Evolutionary conservation across 441 rosid genomes (phyloP).

Genomic region (Raphanus hybrid): DNA sequence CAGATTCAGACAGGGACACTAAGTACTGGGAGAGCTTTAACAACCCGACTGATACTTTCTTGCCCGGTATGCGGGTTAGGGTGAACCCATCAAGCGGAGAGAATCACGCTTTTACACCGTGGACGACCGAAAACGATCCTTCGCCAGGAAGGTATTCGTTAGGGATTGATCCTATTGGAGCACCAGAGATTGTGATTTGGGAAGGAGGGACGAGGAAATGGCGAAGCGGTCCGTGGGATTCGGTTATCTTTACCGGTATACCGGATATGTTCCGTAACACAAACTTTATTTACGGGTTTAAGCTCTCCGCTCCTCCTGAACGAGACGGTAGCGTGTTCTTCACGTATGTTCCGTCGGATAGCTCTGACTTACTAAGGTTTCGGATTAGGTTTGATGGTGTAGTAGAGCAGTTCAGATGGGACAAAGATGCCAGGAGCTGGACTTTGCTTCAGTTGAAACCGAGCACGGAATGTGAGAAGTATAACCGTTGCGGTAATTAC

Average conservation of each 20-base stretch:
- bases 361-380: conserved; percentile 56
- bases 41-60: conserved; percentile 66
- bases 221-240: conserved; percentile 93
- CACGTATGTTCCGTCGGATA: conserved; percentile 49
- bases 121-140: conserved; percentile 78
- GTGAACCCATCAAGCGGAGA: conserved; percentile 48
- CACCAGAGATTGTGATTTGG: conserved; percentile 79
- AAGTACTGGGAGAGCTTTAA: conserved; percentile 71
- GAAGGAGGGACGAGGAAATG: conserved; percentile 54
- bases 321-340: conserved; percentile 50
- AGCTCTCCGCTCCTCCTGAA: conserved; percentile 41
- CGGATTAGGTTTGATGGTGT: conserved; percentile 50
- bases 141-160: conserved; percentile 62
- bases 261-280: conserved; percentile 51
- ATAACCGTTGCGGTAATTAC: conserved; percentile 75
- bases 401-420: conserved; percentile 63
- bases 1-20: conserved; percentile 28
- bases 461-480: conserved; percentile 54
- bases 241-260: conserved; percentile 62
- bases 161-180: conserved; percentile 64
- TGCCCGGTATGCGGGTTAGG: conserved; percentile 67
- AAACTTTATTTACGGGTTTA: conserved; percentile 59
- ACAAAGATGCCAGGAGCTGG: conserved; percentile 51
- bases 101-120: conserved; percentile 52
- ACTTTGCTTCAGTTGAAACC: conserved; percentile 51